A percentile compares a stretch with the other conserved stretches of the same genome.
phyloP scores from a whole-genome alignment of 2,329 filamentous ascomycete species.

The Fusarium anthophilum region DNA sequence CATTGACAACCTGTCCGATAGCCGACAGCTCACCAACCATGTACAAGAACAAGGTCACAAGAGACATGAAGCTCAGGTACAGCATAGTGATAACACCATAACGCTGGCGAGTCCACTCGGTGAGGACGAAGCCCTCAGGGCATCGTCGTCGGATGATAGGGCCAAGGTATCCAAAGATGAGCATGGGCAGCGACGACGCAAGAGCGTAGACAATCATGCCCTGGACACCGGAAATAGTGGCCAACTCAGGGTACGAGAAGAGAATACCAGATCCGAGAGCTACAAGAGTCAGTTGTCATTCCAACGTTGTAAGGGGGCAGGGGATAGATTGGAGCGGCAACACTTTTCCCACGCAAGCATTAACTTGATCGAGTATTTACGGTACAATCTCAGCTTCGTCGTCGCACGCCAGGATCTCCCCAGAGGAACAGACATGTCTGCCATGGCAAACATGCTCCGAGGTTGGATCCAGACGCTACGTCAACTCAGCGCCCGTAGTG shows the following conservation, averaged over 20 bases:
- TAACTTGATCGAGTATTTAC: constrained; percentile 98
- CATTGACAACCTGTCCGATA: constrained; percentile 79
- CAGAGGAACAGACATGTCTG: constrained; percentile 6
- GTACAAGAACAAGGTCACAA: constrained; percentile 85
- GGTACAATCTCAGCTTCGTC: constrained; percentile 93
- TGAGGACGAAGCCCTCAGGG: constrained; percentile 84
- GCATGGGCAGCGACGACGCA: constrained; percentile 74
- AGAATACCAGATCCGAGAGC: constrained; percentile 85
- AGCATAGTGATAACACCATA: constrained; percentile 76
- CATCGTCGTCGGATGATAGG: constrained; percentile 83
- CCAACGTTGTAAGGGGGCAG: constrained; percentile 23
- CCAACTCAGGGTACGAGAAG: constrained; percentile 83
- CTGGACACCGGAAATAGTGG: constrained; percentile 81
- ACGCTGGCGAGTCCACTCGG: constrained; percentile 83
- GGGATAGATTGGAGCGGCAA: constrained; percentile 75
- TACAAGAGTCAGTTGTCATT: constrained; percentile 60
- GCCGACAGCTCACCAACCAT: constrained; percentile 88
- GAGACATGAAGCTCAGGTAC: constrained; percentile 79
- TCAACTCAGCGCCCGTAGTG: constrained; percentile 87
- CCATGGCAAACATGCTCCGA: constrained; percentile 4
- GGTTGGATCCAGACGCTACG: constrained; percentile 63
- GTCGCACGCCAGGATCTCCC: constrained; percentile 55
- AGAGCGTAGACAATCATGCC: constrained; percentile 81
- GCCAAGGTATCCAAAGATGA: constrained; percentile 78
- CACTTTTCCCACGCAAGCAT: constrained; percentile 99